Evolutionary conservation across 2,329 filamentous ascomycete species (phyloP), one percentile per base, ranked within the genome.

Genomic region (Fusarium nisikadoi): DNA sequence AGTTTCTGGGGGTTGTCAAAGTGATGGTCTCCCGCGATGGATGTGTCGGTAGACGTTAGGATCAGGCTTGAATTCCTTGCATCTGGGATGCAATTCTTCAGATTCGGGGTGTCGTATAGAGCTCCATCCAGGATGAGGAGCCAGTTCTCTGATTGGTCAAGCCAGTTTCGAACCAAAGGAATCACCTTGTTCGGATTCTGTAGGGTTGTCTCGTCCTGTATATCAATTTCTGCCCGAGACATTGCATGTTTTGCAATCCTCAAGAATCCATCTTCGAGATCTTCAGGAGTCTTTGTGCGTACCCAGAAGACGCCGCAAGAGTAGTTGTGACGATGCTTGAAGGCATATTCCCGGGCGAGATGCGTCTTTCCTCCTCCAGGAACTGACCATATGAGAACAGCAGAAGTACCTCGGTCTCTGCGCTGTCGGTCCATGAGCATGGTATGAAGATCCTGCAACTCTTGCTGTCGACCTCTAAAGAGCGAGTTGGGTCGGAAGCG

Each of bases 221-320:
- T 39, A 17, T 53, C 45, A 13, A 76, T 64, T 47, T 64, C 64
- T 36, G 53, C 58, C 38, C 62, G 71, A 29, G 72, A 52, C 14
- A 49, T 65, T 31, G 66, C 65, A 35, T 67, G 64, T 31, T 72
- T 76, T 6, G 72, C 75, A 27, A 76, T 75, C 38, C 65, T 76
- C 33, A 74, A 47, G 42, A 76, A 75, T 13, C 74, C 75, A 20
- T 76, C 74, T 31, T 76, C 74, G 19, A 76, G 67, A n/a, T 76
- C 75, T 50, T 76, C 75, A 29, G 72, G 72, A 31, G 68, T 49
- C 49, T 76, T 76, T 36, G 68, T 70, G 19, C 74, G 72, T 25
- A 76, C 68, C 75, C 75, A 76, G 43, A 76, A 76, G 20, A 76
- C 62, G 3, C 75, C 75, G 20, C 74, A 73, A 2, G 74, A 64